A percentile compares a stretch with the other conserved stretches of the same genome.
Conservation (phyloP, 1,284 basidiomycete genomes). For the Kwoniella shivajii region DNA sequence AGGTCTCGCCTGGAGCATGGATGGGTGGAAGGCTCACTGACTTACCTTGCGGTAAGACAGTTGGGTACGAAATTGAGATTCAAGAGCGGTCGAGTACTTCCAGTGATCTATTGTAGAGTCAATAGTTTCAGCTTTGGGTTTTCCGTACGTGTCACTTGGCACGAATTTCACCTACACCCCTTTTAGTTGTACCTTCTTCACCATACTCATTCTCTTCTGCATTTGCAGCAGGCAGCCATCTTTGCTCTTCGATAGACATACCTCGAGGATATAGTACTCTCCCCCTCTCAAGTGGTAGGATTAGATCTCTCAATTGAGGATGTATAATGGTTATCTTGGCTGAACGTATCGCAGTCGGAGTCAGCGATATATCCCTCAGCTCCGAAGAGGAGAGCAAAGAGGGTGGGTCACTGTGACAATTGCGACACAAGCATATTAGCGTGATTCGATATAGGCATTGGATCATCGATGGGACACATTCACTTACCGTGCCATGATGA, state of each 20-base stretch:
- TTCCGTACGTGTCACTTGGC: too few relatives aligned
- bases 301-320: constrained; percentile 52
- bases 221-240: constrained; percentile 25
- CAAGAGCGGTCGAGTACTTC: constrained; percentile 26
- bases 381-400: constrained; percentile 36
- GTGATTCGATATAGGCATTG: background rate
- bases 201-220: background rate
- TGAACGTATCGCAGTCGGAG: constrained; percentile 33
- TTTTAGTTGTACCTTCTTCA: constrained; percentile 6
- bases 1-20: background rate
- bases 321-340: constrained; percentile 50
- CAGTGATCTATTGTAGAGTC: constrained; percentile 21
- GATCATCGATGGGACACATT: too few relatives aligned
- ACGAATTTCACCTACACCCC: background rate
- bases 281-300: constrained; percentile 42
- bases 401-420: constrained; percentile 36
- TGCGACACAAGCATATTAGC: too few relatives aligned
- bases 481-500: constrained; percentile 10
- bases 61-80: constrained; percentile 45
- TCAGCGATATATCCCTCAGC: constrained; percentile 42
- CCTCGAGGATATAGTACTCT: constrained; percentile 45
- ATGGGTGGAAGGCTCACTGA: constrained; percentile 4
- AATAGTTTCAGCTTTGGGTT: too few relatives aligned
- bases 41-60: constrained; percentile 50
- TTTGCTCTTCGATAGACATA: constrained; percentile 34